Evolutionary conservation across 768 basidiomycete genomes (phyloP).

Genomic region (Tulasnella sp.): DNA sequence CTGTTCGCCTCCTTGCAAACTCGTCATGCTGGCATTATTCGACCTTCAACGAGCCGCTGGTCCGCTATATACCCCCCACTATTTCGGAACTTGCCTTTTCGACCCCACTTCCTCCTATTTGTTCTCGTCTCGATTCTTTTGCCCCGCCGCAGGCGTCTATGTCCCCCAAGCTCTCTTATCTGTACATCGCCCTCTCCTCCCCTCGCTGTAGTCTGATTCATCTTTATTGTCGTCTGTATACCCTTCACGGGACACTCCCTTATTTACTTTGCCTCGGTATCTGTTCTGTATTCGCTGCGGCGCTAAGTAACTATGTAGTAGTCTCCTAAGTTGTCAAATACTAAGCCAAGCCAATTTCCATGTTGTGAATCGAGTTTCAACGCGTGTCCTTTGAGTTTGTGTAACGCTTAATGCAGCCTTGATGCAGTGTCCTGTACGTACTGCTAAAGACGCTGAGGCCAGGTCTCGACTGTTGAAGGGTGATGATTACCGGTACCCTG

Average conservation of each 20-base stretch:
- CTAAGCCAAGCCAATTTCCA: conserved; percentile 3
- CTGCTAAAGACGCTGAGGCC: not conserved
- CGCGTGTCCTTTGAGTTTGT: not conserved
- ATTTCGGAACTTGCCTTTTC: not conserved
- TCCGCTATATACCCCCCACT: not conserved
- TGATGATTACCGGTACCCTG: not conserved
- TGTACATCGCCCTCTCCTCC: not conserved
- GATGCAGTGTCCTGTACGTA: conserved; percentile 1
- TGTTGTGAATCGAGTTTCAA: not conserved
- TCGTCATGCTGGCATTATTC: not conserved
- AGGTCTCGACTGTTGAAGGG: not conserved
- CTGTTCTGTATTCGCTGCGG: not conserved
- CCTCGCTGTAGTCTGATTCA: not conserved
- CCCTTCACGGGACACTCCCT: not conserved
- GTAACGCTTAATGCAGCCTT: not conserved
- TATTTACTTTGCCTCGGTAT: conserved; percentile 2
- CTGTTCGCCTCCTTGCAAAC: not conserved
- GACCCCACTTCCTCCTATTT: not conserved
- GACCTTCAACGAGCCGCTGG: not conserved
- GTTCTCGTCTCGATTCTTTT: not conserved
- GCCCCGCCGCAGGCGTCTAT: not conserved
- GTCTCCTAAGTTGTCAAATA: conserved; percentile 10
- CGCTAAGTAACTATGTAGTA: conserved; percentile 3
- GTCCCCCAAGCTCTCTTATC: not conserved
- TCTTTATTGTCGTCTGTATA: conserved; percentile 6